Conservation (phyloP, 192 early-diverging fungal genomes). For the Gryganskiella cystojenkinii region DNA sequence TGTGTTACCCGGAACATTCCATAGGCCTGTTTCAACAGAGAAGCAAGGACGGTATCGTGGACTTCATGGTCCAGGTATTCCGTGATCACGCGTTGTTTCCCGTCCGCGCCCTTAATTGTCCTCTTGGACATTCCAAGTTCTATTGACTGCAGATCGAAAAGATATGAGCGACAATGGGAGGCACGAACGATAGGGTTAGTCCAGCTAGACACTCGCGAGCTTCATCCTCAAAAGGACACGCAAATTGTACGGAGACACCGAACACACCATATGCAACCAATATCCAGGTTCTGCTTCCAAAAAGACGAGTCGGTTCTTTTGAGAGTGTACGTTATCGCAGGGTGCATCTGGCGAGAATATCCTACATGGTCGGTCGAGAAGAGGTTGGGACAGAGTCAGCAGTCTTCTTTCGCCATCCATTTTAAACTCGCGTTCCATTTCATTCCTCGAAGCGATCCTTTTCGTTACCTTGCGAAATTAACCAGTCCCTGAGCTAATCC, state of each 20-base stretch:
- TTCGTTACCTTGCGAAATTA: constrained; percentile 69
- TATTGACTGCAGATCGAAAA: constrained; percentile 50
- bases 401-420: neutral
- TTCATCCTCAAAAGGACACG: too few species aligned
- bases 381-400: neutral
- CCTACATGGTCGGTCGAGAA: constrained; percentile 24
- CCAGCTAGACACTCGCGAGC: too few species aligned
- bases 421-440: neutral
- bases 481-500: constrained; percentile 79
- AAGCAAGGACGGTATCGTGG: constrained; percentile 58
- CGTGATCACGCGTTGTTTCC: constrained; percentile 59
- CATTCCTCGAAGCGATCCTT: neutral
- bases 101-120: constrained; percentile 56
- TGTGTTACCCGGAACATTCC: constrained; percentile 61
- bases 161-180: too few species aligned
- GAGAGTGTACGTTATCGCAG: constrained; percentile 68
- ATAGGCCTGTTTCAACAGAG: constrained; percentile 62
- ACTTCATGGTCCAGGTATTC: constrained; percentile 66
- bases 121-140: constrained; percentile 53
- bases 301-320: constrained; percentile 69
- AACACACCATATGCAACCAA: constrained; percentile 69
- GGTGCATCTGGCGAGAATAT: constrained; percentile 62
- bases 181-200: too few species aligned
- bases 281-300: constrained; percentile 66
- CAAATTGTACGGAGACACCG: constrained; percentile 11